A percentile compares a stretch with the other conserved stretches of the same genome.
Conservation (phyloP, 768 basidiomycete genomes). For the Megacollybia marginata region DNA sequence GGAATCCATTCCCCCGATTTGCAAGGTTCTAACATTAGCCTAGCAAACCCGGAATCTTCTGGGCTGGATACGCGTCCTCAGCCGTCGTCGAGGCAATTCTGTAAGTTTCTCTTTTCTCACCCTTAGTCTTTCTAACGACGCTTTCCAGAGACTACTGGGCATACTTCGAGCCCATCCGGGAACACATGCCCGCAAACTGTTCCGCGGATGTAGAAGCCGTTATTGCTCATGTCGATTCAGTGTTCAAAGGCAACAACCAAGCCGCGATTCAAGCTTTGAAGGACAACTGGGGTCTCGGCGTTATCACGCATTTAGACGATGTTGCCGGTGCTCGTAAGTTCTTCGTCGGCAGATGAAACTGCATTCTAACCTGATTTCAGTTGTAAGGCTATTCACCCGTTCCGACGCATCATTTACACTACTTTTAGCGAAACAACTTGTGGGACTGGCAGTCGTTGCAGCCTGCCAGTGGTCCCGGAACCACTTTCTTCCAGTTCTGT, state of each 20-base stretch:
- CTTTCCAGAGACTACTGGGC: constrained; percentile 28
- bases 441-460: constrained; percentile 43
- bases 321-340: constrained; percentile 35
- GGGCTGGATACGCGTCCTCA: constrained; percentile 33
- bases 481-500: constrained; percentile 35
- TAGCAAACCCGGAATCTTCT: constrained; percentile 31
- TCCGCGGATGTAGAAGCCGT: constrained; percentile 44
- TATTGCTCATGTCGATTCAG: constrained; percentile 37
- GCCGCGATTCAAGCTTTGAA: constrained; percentile 30
- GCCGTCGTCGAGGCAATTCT: constrained; percentile 34
- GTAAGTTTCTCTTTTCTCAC: constrained; percentile 14
- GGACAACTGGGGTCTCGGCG: constrained; percentile 32
- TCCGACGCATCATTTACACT: not conserved
- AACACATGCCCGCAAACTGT: constrained; percentile 43
- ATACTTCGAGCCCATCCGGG: constrained; percentile 44
- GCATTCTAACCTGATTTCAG: not conserved
- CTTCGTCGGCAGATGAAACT: not conserved
- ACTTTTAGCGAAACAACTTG: constrained; percentile 21
- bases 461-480: constrained; percentile 26
- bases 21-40: not conserved
- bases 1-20: not conserved
- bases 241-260: constrained; percentile 25
- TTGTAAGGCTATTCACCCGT: not conserved
- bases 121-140: not conserved
- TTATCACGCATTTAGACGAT: constrained; percentile 36